Base-by-base conservation (phyloP, 2,329 filamentous ascomycete species). In the Verticillium nubilum region DNA sequence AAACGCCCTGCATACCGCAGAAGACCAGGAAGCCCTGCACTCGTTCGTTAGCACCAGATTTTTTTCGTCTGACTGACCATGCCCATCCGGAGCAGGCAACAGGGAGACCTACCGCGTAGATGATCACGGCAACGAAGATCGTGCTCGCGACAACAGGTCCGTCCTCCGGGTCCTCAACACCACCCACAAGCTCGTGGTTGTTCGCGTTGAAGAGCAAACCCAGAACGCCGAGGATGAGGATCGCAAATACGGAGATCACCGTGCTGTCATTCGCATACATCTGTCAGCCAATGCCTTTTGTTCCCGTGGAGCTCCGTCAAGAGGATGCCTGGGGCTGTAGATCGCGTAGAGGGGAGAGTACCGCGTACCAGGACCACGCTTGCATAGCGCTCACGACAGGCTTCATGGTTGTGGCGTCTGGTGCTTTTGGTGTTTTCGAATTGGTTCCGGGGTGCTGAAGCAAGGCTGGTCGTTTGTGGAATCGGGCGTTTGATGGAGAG, bases 301-400 rank as follows among this genome's bases (percentile, higher is more conserved):
- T 19, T 5, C 17, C 25, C 19, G 68, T 72, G 19, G 72, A 15
- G 6, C 9, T 54, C 27, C n/a, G 12, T 53, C 25, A 12, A 53
- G 25, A 17, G 19, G 35, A 47, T 27, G 27, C 35, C 31, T 13
- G 25, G n/a, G 13, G 5, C 19, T 15, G 26, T 29, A 52, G 26
- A 17, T 25, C 50, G 23, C 47, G 61, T 50, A 56, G 52, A 47
- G 37, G 57, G 12, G 31, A 9, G 50, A 60, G 52, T 37, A 59
- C 54, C 61, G 74, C 86, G 72, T 81, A 97, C 93, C 93, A 97
- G 80, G 88, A 91, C 92, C 93, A 97, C 71, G 93, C 94, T 79
- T 96, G 93, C 79, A 93, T 85, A 66, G 92, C 88, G 72, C 91
- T 90, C 68, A 98, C 91, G 72, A 98, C 81, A 67, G 94, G 93